Evolutionary conservation across 1,284 basidiomycete species (phyloP), one percentile per base, ranked within the genome.

Genomic region (Sanghuangporus weigelae): DNA sequence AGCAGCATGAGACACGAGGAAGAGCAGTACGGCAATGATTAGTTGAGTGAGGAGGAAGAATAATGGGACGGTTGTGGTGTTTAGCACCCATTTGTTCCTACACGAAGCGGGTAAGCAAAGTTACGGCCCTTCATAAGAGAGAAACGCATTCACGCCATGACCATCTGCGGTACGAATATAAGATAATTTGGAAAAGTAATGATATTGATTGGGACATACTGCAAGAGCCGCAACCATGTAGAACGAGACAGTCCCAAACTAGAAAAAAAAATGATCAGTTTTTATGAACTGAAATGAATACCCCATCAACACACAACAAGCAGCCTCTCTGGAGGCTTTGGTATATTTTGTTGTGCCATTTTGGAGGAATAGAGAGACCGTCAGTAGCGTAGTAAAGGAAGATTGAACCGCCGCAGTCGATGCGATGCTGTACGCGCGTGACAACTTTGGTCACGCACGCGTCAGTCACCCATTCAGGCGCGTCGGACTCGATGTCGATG

Each of bases 1-100:
- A 51, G 85, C 67, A 23, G 81, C 69, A 68, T 92, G 85, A 8
- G 84, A 85, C 7, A 79, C 68, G 23, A 87, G 74, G 75, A 95
- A 92, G 14, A 95, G 81, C 5, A 87, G 26, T 46, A 92, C 85
- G 11, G 93, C 93, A 58, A 95, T 92, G 61, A 84, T 65, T 16
- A 95, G 81, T 71, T 95, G 93, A 2, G 82, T 78, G 75, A 89
- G 85, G n/a, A 95, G 79, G 81, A 95, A 94, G 77, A 95, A 95
- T 2, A 95, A 79, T 0, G 93, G 93, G 2, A 84, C 82, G 11
- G 78, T 73, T 6, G 90, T 91, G 14, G 73, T 74, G 71, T 86
- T 85, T 12, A 92, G 76, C 10, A 90, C 89, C 87, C 88, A 90
- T 87, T 91, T 92, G 71, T 92, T 91, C 26, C 89, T 91, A 72